Percentiles rank a stretch among this genome's conserved stretches.
phyloP scores from a whole-genome alignment of 805 yeast genomes.

The Helenozyma baotianmanensis region DNA sequence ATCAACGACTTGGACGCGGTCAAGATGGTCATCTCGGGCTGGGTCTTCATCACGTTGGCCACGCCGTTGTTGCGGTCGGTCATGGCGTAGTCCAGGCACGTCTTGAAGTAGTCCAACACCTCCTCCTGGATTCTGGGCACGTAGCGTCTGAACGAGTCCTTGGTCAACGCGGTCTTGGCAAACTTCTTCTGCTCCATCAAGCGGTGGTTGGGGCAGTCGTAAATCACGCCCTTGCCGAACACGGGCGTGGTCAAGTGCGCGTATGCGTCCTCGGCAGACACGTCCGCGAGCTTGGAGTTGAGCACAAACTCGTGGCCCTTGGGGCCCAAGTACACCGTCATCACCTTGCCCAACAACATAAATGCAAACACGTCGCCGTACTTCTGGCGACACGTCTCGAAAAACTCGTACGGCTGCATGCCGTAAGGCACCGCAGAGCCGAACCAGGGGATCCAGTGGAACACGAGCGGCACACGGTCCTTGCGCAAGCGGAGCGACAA shows the following conservation, averaged over 20 bases:
- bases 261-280: constrained; percentile 95
- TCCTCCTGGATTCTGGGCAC: constrained; percentile 88
- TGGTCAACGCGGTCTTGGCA: constrained; percentile 83
- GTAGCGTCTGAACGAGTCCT: constrained; percentile 75
- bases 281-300: constrained; percentile 84
- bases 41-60: constrained; percentile 70
- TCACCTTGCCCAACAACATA: constrained; percentile 78
- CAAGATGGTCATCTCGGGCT: constrained; percentile 93
- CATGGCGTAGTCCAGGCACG: constrained; percentile 46
- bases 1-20: constrained; percentile 90
- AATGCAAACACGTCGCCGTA: constrained; percentile 94
- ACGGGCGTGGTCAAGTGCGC: constrained; percentile 98
- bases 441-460: constrained; percentile 92
- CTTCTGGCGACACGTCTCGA: constrained; percentile 68
- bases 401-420: constrained; percentile 89
- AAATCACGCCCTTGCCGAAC: constrained; percentile 95
- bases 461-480: constrained; percentile 86
- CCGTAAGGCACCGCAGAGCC: constrained; percentile 91
- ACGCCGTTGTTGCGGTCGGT: constrained; percentile 39
- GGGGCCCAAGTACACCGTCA: constrained; percentile 96
- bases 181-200: constrained; percentile 98
- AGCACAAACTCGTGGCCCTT: constrained; percentile 96
- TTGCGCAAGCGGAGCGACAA: constrained; percentile 62
- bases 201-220: constrained; percentile 90
- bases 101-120: constrained; percentile 58